These are phyloP conservation scores for Aspergillus calidoustus DNA, from an alignment of 2,329 filamentous ascomycete genomes.

Conservation along the genomic window DNA sequence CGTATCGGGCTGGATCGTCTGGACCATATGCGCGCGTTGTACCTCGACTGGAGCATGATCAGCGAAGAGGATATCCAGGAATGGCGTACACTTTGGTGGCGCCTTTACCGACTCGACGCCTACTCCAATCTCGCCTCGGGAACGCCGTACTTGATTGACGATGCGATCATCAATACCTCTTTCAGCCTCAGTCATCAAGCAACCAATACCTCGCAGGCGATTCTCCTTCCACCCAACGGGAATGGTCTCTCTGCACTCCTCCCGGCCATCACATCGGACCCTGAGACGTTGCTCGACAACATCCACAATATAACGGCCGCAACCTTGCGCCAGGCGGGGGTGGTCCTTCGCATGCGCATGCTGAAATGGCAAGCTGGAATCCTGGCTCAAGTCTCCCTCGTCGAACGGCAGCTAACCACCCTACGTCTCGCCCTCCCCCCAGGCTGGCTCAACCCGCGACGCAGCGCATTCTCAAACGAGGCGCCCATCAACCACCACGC, in stretches of 20 bases:
- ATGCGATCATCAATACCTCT: not conserved
- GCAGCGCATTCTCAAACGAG: slow-evolving; percentile 37
- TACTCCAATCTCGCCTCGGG: slow-evolving; percentile 41
- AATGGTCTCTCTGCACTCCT: not conserved
- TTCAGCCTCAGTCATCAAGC: not conserved
- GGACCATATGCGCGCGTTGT: slow-evolving; percentile 33
- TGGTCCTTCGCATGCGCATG: not conserved
- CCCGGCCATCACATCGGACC: not conserved
- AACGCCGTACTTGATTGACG: slow-evolving; percentile 23
- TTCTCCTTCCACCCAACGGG: not conserved
- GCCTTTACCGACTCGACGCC: slow-evolving; percentile 41
- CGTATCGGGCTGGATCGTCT: slow-evolving; percentile 40
- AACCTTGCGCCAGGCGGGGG: slow-evolving; percentile 10
- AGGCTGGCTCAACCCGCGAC: slow-evolving; percentile 36
- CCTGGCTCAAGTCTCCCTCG: not conserved
- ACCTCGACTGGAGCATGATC: slow-evolving; percentile 29
- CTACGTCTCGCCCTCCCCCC: slow-evolving; percentile 33
- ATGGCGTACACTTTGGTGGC: slow-evolving; percentile 45
- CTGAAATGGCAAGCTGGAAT: not conserved
- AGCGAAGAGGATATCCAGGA: slow-evolving; percentile 39
- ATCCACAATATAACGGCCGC: slow-evolving; percentile 3
- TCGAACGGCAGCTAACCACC: slow-evolving; percentile 11
- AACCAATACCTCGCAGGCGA: no score
- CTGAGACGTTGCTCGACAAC: slow-evolving; percentile 1
- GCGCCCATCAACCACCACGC: slow-evolving; percentile 27